Evolutionary conservation across 129 eudicot species (phyloP), one percentile per base, ranked within the genome.

Genomic region (Chrysanthemum seticuspe): DNA sequence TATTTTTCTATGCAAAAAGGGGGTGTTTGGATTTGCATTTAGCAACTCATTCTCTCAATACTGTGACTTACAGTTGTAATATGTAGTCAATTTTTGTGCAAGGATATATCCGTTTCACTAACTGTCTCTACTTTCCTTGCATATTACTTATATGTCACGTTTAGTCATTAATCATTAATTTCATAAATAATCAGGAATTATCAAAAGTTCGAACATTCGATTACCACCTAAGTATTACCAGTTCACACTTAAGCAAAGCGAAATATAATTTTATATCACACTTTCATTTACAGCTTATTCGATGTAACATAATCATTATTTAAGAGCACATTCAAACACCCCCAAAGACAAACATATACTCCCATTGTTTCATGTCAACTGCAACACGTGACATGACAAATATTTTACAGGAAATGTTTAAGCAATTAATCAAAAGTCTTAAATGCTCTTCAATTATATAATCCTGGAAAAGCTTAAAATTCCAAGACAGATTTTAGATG

Each of bases 361-460:
- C 58, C 58, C 18, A 13, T 53, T 2, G 9, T 53, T 4, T 53
- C 58, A 53, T 53, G 58, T 53, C n/a, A 53, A 53, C 18, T 53
- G 58, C 19, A 53, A 14, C 58, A 53, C 8, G 1, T 53, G n/a
- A 53, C 58, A 13, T 14, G 58, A 53, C 18, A 53, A 9, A 53
- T 53, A 53, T 14, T 53, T 53, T 53, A 53, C 16, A 16, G 18
- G 16, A n/a, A 14, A 53, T 14, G 58, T 53, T 53, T 53, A 7
- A 40, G 18, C 58, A 53, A 53, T 68, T 68, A 13, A 68, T 31
- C 61, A 68, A 68, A 31, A 14, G 73, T 52, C 62, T 51, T 13
- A 25, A 49, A 51, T 14, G 27, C 62, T 60, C 45, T 49, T 67
- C 12, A 7, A 23, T 51, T 11, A 14, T 11, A 14, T 14, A 4